These are phyloP conservation scores for Tetrapisispora arboricola DNA, from an alignment of 805 yeast species.

Conservation along the genomic window DNA sequence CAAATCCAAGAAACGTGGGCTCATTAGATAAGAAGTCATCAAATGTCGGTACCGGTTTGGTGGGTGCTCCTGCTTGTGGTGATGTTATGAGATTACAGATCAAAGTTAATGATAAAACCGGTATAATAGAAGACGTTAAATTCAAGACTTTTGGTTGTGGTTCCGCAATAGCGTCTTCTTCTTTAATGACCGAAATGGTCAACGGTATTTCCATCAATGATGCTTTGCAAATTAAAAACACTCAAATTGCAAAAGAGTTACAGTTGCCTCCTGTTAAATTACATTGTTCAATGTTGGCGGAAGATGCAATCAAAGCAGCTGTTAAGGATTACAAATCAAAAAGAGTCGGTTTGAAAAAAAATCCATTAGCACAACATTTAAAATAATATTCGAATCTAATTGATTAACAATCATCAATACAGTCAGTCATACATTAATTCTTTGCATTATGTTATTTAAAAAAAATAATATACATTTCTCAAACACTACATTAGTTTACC, in stretches of 20 bases:
- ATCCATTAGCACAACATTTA: background rate
- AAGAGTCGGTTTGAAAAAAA: conserved; percentile 32
- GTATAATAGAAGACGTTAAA: conserved; percentile 87
- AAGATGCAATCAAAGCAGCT: conserved; percentile 96
- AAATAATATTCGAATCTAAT: too few relatives aligned
- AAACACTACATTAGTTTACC: too few relatives aligned
- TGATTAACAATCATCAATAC: too few relatives aligned
- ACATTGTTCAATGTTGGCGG: conserved; percentile 98
- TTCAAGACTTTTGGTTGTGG: conserved; percentile 99
- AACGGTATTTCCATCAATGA: conserved; percentile 92
- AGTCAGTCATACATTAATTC: too few relatives aligned
- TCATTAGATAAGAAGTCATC: conserved; percentile 66
- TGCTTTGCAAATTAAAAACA: conserved; percentile 85
- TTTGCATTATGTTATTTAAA: too few relatives aligned
- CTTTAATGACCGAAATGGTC: conserved; percentile 90
- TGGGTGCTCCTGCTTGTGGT: conserved; percentile 99
- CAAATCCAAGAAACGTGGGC: conserved; percentile 95
- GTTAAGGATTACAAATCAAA: conserved; percentile 88
- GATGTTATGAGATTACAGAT: conserved; percentile 98
- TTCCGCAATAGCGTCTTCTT: conserved; percentile 91
- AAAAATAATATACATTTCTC: too few relatives aligned
- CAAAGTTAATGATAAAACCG: conserved; percentile 81
- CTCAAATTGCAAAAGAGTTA: conserved; percentile 88
- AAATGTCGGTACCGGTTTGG: conserved; percentile 92
- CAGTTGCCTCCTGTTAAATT: conserved; percentile 93